phyloP scores from a whole-genome alignment of 768 basidiomycete species.

The Calocera cornea region DNA sequence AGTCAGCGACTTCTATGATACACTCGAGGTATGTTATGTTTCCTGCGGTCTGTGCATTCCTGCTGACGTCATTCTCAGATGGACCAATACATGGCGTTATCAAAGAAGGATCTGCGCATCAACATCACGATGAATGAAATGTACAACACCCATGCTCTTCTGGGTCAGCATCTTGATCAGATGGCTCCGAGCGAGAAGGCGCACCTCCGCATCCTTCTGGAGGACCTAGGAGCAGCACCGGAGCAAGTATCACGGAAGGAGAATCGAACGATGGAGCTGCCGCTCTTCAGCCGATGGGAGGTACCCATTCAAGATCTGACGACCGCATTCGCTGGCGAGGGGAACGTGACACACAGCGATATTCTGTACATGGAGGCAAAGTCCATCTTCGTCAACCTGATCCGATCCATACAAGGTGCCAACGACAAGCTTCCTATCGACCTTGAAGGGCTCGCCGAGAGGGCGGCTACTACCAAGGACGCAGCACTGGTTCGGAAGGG shows the following conservation, averaged over 20 bases:
- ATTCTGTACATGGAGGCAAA: constrained; percentile 99
- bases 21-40: constrained; percentile 60
- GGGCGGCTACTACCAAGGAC: constrained; percentile 95
- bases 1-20: constrained; percentile 98
- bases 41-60: neutral
- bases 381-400: constrained; percentile 94
- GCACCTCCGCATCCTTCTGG: constrained; percentile 88
- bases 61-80: constrained; percentile 40
- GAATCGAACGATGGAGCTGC: constrained; percentile 84
- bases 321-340: constrained; percentile 75
- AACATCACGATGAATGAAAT: constrained; percentile 97
- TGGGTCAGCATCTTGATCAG: constrained; percentile 87
- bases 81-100: constrained; percentile 99
- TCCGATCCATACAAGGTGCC: constrained; percentile 81
- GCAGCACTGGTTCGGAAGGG: constrained; percentile 89
- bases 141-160: constrained; percentile 95
- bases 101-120: constrained; percentile 97
- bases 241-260: constrained; percentile 95
- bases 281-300: constrained; percentile 95
- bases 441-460: constrained; percentile 76
- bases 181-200: constrained; percentile 95
- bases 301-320: constrained; percentile 97
- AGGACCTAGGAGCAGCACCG: constrained; percentile 89
- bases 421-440: constrained; percentile 81
- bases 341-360: constrained; percentile 91